Base-by-base conservation (phyloP, 208 protist species). In the Trypanosoma vivax region DNA sequence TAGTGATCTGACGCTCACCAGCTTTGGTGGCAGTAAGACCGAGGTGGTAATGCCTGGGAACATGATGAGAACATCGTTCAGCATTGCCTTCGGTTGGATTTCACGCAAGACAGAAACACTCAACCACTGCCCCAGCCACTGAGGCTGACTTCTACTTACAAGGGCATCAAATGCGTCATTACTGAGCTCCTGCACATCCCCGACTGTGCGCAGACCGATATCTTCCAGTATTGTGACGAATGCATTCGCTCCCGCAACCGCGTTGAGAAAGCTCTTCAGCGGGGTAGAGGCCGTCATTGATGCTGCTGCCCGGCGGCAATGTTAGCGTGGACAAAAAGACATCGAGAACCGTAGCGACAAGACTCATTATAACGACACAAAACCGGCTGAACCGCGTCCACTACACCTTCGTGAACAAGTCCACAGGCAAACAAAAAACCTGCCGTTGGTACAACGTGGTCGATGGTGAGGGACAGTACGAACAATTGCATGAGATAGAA, bases 281-380 rank as follows among this genome's bases (percentile, higher is more conserved):
- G 33, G 56, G n/a, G 60, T 65, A 23, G 68, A 50, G 29, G 79
- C 73, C 9, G 40, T 53, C 27, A 70, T 70, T 33, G 41, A 13
- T 16, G 27, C 25, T 24, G 11, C 7, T 70, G 45, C 11, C 46
- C 45, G 6, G 46, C 56, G 14, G 19, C 9, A 23, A 64, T 65
- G 49, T 84, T 61, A 3, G 79, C 72, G 57, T 93, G 86, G 27
- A 93, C 76, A 63, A 83, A 93, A 21, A 93, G 65, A 42, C 86
- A 93, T 25, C 54, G 57, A 11, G 69, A 54, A 13, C 82, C 80
- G 54, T 90, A 70, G 13, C 60, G 51, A 62, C 86, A 93, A 3
- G 35, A 11, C 18, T 69, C 55, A 53, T 81, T 82, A 48, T 87
- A 88, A 41, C 81, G 79, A 38, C 86, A 93, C 30, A 90, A 43